A percentile compares a stretch with the other conserved stretches of the same genome.
These are phyloP conservation scores for Leptographium procerum DNA, from an alignment of 2,329 filamentous ascomycete genomes.

Conservation along the genomic window DNA sequence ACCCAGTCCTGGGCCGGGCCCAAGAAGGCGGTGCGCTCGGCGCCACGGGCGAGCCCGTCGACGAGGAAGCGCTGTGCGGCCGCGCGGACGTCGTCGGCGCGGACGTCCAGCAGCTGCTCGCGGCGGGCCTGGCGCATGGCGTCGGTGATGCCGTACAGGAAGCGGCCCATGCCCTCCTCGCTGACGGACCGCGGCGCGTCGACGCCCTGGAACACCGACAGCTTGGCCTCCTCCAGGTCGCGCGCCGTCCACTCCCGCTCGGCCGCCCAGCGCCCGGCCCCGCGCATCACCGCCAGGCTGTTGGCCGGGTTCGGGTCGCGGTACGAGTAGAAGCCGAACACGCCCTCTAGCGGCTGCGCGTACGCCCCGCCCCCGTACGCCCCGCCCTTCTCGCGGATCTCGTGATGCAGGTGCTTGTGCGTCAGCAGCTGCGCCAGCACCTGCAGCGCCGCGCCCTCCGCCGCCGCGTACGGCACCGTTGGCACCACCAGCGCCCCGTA, in stretches of 20 bases:
- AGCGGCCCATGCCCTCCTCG: constrained; percentile 75
- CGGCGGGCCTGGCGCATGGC: constrained; percentile 81
- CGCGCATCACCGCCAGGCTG: constrained; percentile 72
- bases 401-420: constrained; percentile 92
- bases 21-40: constrained; percentile 60
- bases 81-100: constrained; percentile 63
- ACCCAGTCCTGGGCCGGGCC: constrained; percentile 77
- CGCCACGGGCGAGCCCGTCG: constrained; percentile 45
- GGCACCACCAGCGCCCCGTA: constrained; percentile 76
- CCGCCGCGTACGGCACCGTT: constrained; percentile 71
- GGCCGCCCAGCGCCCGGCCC: constrained; percentile 71
- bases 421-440: constrained; percentile 86
- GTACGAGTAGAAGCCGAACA: constrained; percentile 95
- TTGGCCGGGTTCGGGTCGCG: constrained; percentile 91
- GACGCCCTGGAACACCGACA: constrained; percentile 83
- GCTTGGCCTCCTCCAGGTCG: constrained; percentile 91
- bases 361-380: constrained; percentile 91
- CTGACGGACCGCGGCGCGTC: constrained; percentile 84
- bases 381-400: constrained; percentile 94
- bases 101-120: constrained; percentile 79
- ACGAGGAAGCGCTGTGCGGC: constrained; percentile 77
- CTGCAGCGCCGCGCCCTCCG: constrained; percentile 68
- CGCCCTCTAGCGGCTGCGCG: constrained; percentile 63
- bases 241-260: constrained; percentile 68
- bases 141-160: constrained; percentile 73